Evolutionary conservation across 139 green algal species (phyloP), one percentile per base, ranked within the genome.

Genomic region (Closterium sp.): DNA sequence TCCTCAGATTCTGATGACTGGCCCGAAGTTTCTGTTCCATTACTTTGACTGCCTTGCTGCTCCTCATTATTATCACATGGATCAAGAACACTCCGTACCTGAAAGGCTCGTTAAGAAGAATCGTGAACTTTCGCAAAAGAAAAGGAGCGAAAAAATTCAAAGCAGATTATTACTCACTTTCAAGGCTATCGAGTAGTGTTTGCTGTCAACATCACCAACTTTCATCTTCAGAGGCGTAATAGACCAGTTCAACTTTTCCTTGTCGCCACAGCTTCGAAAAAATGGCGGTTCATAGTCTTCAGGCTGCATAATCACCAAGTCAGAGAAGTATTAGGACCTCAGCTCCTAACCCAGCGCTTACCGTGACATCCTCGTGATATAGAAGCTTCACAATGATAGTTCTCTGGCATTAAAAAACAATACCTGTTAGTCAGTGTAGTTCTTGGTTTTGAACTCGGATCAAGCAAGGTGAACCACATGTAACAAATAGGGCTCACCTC

Each of bases 281-380:
- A 91, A 94, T 27, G 92, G 92, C 31, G 92, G 92, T 91, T 94
- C 92, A 38, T 94, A 94, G 45, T 94, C 92, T 50, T 90, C 87
- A 19, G 92, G 92, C 92, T 94, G 70, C 45, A 94, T 79, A 27
- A 22, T 88, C 85, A 38, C 19, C 22, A 28, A 87, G n/a, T 87
- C 28, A 87, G 28, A 30, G 27, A 87, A 34, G 32, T 17, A 87
- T 13, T 29, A n/a, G 87, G 27, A 31, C 31, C 45, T 29, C 21
- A 73, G 90, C 89, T 28, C 62, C 89, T 31, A 29, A 42, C 19
- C 28, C 13, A 62, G 42, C 24, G 31, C 91, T 92, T 92, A 94
- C 91, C 29, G 91, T 94, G 42, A 92, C 42, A 38, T 94, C 88
- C 19, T 93, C 91, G 32, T 94, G 93, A 30, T 94, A 94, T 10